Evolutionary conservation across 2,329 filamentous ascomycete species (phyloP).

Genomic region (Diplocarpon rosae): DNA sequence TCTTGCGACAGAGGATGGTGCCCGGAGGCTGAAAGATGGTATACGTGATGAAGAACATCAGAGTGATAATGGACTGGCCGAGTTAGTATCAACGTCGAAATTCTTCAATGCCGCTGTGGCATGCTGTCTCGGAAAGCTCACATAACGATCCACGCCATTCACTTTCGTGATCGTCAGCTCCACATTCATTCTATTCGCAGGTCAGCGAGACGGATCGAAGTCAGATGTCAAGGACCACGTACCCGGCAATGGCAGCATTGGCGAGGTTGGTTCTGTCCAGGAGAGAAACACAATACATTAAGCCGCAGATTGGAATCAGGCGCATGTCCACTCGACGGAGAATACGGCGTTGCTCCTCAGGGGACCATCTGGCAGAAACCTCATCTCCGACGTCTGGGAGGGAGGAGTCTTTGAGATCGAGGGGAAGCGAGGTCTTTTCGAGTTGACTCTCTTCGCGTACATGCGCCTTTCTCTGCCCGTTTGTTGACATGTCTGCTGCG

Average conservation of each 20-base stretch:
- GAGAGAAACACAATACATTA: constrained; percentile 62
- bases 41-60: constrained; percentile 66
- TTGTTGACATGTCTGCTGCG: too few relatives aligned
- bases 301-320: constrained; percentile 47
- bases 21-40: constrained; percentile 60
- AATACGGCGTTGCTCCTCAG: constrained; percentile 51
- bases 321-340: constrained; percentile 59
- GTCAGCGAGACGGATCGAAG: not conserved
- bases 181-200: not conserved
- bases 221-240: not conserved
- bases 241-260: constrained; percentile 56
- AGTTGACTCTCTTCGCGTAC: too few relatives aligned
- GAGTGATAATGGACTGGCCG: constrained; percentile 12
- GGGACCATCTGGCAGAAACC: not conserved
- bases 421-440: not conserved
- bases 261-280: constrained; percentile 71
- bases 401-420: not conserved
- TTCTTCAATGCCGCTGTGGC: not conserved
- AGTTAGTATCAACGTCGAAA: not conserved
- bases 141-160: constrained; percentile 4
- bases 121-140: not conserved
- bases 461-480: too few relatives aligned
- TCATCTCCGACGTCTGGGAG: not conserved
- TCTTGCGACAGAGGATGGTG: constrained; percentile 53
- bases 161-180: constrained; percentile 6